A percentile compares a stretch with the other conserved stretches of the same genome.
Evolutionary conservation across 2,329 filamentous ascomycete species (phyloP).

Genomic region (Aspergillus cejpii): DNA sequence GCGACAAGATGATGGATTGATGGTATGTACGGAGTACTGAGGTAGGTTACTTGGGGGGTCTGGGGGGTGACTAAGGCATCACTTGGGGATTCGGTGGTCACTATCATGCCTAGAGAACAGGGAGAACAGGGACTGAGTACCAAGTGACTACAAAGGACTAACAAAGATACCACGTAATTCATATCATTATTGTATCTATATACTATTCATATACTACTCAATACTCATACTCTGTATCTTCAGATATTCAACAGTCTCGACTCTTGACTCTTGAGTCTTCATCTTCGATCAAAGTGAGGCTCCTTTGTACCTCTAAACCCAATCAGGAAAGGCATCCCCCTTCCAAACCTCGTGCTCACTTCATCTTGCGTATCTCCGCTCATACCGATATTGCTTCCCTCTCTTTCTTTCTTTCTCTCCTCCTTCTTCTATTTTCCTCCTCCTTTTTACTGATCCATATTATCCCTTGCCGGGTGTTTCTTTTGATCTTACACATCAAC

Average conservation of each 20-base stretch:
- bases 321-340: conserved; percentile 17
- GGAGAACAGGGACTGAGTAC: no score
- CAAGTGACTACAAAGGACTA: no score
- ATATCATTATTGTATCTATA: no score
- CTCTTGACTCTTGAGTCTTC: not conserved
- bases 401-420: conserved; percentile 8
- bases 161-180: no score
- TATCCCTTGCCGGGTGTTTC: conserved; percentile 23
- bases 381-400: conserved; percentile 9
- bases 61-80: not conserved
- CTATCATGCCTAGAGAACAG: no score
- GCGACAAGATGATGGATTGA: not conserved
- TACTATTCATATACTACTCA: no score
- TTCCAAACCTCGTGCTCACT: conserved; percentile 26
- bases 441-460: conserved; percentile 8
- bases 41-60: not conserved
- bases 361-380: conserved; percentile 17
- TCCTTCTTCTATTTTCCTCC: conserved; percentile 4
- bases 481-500: conserved; percentile 9
- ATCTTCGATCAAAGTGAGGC: conserved; percentile 14
- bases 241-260: no score
- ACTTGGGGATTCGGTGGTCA: no score
- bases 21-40: not conserved
- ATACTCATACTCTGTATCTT: no score
- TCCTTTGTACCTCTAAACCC: conserved; percentile 17